Percentiles rank a stretch among this genome's conserved stretches.
Conservation (phyloP, 2,329 filamentous ascomycete genomes). For the Calonectria multiphialidica region DNA sequence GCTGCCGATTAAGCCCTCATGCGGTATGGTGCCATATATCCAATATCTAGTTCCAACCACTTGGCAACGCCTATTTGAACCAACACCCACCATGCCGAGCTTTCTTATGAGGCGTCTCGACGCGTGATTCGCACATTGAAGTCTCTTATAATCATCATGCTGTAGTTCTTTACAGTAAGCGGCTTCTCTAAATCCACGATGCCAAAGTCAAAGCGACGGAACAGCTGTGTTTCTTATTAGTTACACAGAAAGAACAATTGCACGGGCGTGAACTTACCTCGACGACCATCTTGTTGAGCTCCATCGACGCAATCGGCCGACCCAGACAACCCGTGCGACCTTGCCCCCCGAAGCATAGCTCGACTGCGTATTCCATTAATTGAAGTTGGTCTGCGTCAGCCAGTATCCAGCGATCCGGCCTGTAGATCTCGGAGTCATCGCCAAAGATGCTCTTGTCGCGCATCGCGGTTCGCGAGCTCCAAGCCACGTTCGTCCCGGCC, state of each 20-base stretch:
- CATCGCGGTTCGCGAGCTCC: conserved; percentile 16
- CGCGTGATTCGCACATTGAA: conserved; percentile 9
- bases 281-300: conserved; percentile 21
- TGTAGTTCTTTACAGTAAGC: not conserved
- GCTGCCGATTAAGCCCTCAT: not conserved
- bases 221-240: not conserved
- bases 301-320: conserved; percentile 11
- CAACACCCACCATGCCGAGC: too few species aligned
- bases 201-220: conserved; percentile 10
- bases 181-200: not conserved
- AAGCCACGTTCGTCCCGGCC: conserved; percentile 14
- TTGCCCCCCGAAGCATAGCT: conserved; percentile 17
- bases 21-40: not conserved
- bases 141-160: not conserved
- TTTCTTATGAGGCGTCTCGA: not conserved
- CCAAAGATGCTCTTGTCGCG: conserved; percentile 8
- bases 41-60: not conserved
- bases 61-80: not conserved
- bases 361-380: conserved; percentile 13
- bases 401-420: conserved; percentile 6
- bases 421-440: not conserved
- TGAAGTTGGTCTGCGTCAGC: not conserved
- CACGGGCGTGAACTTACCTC: not conserved
- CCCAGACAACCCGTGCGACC: conserved; percentile 17
- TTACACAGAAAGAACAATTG: not conserved